These are phyloP conservation scores for Phytophthora gonapodyides DNA, from an alignment of 352 stramenopile species.

Conservation along the genomic window DNA sequence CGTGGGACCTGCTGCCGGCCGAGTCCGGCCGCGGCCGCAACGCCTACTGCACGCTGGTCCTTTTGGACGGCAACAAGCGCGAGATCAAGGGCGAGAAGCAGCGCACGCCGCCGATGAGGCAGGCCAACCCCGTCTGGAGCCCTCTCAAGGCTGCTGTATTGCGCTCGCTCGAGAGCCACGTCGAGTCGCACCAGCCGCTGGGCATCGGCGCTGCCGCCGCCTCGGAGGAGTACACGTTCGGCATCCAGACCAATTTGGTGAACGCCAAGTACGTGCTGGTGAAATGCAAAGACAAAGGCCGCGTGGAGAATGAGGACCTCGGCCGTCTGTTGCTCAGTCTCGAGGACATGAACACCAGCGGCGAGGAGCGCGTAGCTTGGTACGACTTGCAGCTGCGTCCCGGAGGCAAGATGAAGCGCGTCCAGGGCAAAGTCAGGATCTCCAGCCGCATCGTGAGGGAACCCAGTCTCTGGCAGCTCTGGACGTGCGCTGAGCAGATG, in stretches of 20 bases:
- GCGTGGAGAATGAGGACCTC: slow-evolving; percentile 83
- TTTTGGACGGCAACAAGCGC: slow-evolving; percentile 82
- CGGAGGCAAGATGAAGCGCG: slow-evolving; percentile 85
- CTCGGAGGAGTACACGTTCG: slow-evolving; percentile 88
- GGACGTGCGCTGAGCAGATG: slow-evolving; percentile 86
- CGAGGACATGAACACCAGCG: slow-evolving; percentile 84
- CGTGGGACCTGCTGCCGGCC: slow-evolving; percentile 63
- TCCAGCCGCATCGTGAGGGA: slow-evolving; percentile 87
- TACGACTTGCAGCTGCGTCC: slow-evolving; percentile 85
- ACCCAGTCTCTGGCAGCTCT: slow-evolving; percentile 84
- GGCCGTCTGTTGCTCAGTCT: slow-evolving; percentile 78
- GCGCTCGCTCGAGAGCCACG: slow-evolving; percentile 73
- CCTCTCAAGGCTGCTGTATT: slow-evolving; percentile 82
- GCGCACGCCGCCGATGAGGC: slow-evolving; percentile 68
- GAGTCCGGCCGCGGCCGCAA: slow-evolving; percentile 68
- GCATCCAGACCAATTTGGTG: slow-evolving; percentile 73
- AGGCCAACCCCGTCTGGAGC: slow-evolving; percentile 78
- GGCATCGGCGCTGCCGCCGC: slow-evolving; percentile 82
- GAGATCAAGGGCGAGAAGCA: slow-evolving; percentile 91
- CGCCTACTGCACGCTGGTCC: slow-evolving; percentile 82
- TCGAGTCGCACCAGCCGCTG: slow-evolving; percentile 85
- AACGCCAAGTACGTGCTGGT: slow-evolving; percentile 84
- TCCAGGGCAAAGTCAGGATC: slow-evolving; percentile 82
- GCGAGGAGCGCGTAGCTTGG: slow-evolving; percentile 81
- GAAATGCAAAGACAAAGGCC: slow-evolving; percentile 90